phyloP scores from a whole-genome alignment of 129 eudicot genomes.

The Ambrosia artemisiifolia region DNA sequence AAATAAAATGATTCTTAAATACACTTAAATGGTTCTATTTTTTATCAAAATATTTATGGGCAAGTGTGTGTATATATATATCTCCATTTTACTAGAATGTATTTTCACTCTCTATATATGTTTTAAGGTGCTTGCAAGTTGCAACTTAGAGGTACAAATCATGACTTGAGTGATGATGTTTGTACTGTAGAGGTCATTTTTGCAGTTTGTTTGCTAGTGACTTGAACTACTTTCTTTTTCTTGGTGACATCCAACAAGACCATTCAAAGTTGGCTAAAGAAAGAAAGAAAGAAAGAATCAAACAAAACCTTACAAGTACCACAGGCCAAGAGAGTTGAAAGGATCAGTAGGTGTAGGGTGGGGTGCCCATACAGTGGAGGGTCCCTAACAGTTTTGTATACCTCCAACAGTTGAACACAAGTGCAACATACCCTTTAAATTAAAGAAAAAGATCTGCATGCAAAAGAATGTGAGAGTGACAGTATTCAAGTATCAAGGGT shows the following conservation, averaged over 20 bases:
- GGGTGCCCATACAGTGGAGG: conserved; percentile 28
- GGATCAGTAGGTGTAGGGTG: conserved; percentile 26
- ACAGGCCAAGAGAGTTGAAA: conserved; percentile 30
- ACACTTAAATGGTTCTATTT: no score
- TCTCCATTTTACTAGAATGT: no score
- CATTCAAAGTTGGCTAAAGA: conserved; percentile 26
- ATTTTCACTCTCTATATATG: no score
- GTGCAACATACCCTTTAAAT: conserved; percentile 17
- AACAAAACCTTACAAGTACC: conserved; percentile 29
- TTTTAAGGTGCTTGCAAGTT: no score
- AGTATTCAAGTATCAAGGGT: conserved; percentile 25
- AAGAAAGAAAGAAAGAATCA: conserved; percentile 16
- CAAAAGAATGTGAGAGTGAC: conserved; percentile 36
- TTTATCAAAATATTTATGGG: no score
- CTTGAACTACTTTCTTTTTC: conserved; percentile 34
- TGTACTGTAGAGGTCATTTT: conserved; percentile 23
- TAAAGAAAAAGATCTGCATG: conserved; percentile 23
- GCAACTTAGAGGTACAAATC: not conserved
- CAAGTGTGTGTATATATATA: no score
- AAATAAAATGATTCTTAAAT: no score
- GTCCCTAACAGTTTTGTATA: not conserved
- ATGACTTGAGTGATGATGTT: not conserved
- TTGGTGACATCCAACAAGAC: conserved; percentile 29
- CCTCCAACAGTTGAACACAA: conserved; percentile 1
- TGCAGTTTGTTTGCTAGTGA: conserved; percentile 26